Evolutionary conservation across 495 filamentous ascomycete species (phyloP), one percentile per base, ranked within the genome.

Genomic region (Rhizodiscina lignyota): DNA sequence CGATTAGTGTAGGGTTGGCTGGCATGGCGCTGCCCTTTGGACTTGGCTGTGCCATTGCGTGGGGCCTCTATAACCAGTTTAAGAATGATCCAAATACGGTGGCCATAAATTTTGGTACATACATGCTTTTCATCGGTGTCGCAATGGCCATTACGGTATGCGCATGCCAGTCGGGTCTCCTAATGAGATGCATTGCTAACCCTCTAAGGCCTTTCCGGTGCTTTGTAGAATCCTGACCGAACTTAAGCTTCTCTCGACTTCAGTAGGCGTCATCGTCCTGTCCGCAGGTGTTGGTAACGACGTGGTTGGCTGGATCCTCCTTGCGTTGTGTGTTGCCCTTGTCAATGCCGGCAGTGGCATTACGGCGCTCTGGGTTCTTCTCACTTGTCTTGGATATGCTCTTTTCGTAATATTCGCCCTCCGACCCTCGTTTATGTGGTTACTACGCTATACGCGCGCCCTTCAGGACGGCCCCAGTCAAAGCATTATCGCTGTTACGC

Each of bases 251-350:
- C 71, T 97, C 11, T 61, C 67, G 23, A 89, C 83, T 2, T 65
- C 76, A 5, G 89, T 94, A 12, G 89, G 89, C 41, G 72, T 93
- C 21, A 91, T 91, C 29, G 81, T 87, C 20, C 62, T 97, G 12
- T 87, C 89, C 11, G 89, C 89, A 6, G 89, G 89, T 22, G 86
- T 94, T 21, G 86, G 86, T 6, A 97, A 97, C 43, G 89, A 97
- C 48, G 85, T 96, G 17, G 72, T 83, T 6, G 89, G 49, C 26
- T 97, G 87, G 87, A 74, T 97, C 43, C 62, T 97, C 19, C 74
- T 97, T 5, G 87, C 87, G 2, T 72, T 97, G 24, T 94, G 86
- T 48, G 87, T 97, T 22, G 83, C 87, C 2, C 59, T 97, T 35
- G 89, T 94, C 34, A 97, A 97, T 48, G 83, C 85, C 12, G 74